Evolutionary conservation across 2,329 filamentous ascomycete genomes (phyloP), one percentile per base, ranked within the genome.

Genomic region (Fusarium sp.): DNA sequence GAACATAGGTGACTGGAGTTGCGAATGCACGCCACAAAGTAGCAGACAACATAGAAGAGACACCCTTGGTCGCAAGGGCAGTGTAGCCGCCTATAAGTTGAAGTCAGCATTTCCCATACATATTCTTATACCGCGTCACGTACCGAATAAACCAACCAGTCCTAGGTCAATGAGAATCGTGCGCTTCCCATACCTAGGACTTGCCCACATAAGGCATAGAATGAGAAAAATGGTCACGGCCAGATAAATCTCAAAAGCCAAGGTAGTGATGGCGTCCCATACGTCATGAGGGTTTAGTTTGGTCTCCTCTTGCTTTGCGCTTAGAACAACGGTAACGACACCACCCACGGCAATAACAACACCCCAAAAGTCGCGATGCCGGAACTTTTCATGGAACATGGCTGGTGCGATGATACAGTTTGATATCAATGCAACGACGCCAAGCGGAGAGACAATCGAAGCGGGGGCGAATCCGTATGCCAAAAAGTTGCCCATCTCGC

Each of bases 401-500:
- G 96, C 89, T 1, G 96, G 96, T 4, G 96, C 96, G 77, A 99
- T 97, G 63, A 99, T 88, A 79, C 96, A 99, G 80, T 99, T 99
- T 44, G 94, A 97, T 45, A 99, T 90, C 66, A 99, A 84, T 3
- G 96, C 96, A 13, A 99, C 96, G n/a, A 99, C 96, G 11, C 96
- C 96, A 8, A 99, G 84, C 0, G 96, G 96, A 34, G 94, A 97
- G 41, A 99, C 96, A 74, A 99, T 97, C 15, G 96, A 98, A 9
- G 96, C 96, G 5, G 96, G 96, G 31, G 96, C 96, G 78, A 99
- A 99, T 26, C 96, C 96, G 76, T 99, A 99, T 1, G 96, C 96
- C 67, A 99, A 83, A 76, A 99, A 99, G 78, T 99, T 99, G 52
- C 96, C 96, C 76, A 92, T 91, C 82, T 99, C 96, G 59, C 96